phyloP scores from a whole-genome alignment of 768 basidiomycete species.

The Leccinum truebloodii region DNA sequence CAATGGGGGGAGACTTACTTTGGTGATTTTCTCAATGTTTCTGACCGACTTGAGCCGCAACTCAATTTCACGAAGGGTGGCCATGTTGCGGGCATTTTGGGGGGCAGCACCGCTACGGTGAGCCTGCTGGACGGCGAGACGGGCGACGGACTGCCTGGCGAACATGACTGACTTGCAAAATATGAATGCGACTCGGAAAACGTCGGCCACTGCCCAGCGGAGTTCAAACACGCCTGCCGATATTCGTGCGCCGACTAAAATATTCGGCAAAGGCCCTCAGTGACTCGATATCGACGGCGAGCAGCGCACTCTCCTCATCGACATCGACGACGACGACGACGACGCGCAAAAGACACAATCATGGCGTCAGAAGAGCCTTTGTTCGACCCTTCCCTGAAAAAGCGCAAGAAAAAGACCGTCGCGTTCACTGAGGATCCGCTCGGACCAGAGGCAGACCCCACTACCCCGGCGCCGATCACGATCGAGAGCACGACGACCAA shows the following conservation, averaged over 20 bases:
- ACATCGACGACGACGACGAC: conserved; percentile 18
- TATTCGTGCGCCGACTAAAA: conserved; percentile 25
- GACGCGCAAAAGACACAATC: conserved; percentile 6
- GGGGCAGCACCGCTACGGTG: conserved; percentile 40
- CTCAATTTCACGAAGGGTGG: conserved; percentile 97
- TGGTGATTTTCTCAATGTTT: conserved; percentile 99
- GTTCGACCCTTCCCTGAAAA: conserved; percentile 83
- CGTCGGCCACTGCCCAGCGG: conserved; percentile 42
- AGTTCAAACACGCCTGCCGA: conserved; percentile 20
- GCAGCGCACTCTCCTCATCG: conserved; percentile 15
- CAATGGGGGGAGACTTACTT: conserved; percentile 51
- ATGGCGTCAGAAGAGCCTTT: conserved; percentile 74
- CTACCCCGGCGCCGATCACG: conserved; percentile 69
- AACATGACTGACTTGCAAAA: conserved; percentile 39
- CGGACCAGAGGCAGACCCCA: conserved; percentile 81
- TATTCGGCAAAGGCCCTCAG: conserved; percentile 25
- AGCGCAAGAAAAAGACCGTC: conserved; percentile 85
- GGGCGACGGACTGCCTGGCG: conserved; percentile 48
- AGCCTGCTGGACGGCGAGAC: conserved; percentile 42
- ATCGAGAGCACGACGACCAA: conserved; percentile 70
- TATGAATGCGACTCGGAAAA: conserved; percentile 23
- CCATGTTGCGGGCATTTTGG: conserved; percentile 80
- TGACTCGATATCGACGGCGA: conserved; percentile 7
- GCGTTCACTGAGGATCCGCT: conserved; percentile 85
- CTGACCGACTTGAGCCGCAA: conserved; percentile 92